phyloP scores from a whole-genome alignment of 169 alveolate genomes.

The Plasmodium vinckei region DNA sequence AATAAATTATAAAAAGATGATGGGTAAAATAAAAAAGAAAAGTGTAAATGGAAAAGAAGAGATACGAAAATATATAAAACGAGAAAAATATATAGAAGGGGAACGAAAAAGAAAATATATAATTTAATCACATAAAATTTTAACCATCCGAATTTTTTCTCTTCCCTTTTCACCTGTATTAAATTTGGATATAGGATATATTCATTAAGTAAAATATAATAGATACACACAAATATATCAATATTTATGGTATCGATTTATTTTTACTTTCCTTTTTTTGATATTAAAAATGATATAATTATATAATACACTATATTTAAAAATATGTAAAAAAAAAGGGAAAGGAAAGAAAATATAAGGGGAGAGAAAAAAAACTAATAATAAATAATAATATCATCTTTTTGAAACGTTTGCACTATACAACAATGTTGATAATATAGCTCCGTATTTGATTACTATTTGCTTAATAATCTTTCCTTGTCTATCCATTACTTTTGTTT shows the following conservation, averaged over 20 bases:
- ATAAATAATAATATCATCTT: constrained; percentile 1
- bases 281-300: constrained; percentile 14
- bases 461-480: no score
- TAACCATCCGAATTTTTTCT: constrained; percentile 38
- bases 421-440: constrained; percentile 13
- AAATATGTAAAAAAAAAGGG: constrained; percentile 10
- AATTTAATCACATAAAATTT: constrained; percentile 48
- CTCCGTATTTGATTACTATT: constrained; percentile 15
- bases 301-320: constrained; percentile 6
- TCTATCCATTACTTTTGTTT: no score
- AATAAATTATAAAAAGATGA: neutral
- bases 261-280: constrained; percentile 3
- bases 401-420: constrained; percentile 17
- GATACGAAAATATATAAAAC: neutral
- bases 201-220: constrained; percentile 4
- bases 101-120: neutral
- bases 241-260: neutral
- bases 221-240: constrained; percentile 1
- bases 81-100: neutral
- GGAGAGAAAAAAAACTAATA: neutral
- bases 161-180: constrained; percentile 19
- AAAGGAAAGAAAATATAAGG: constrained; percentile 3
- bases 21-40: constrained; percentile 30
- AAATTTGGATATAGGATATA: constrained; percentile 15
- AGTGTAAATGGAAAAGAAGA: constrained; percentile 29